A percentile compares a stretch with the other conserved stretches of the same genome.
phyloP scores from a whole-genome alignment of 2,329 filamentous ascomycete genomes.

The Calycina herbarum region DNA sequence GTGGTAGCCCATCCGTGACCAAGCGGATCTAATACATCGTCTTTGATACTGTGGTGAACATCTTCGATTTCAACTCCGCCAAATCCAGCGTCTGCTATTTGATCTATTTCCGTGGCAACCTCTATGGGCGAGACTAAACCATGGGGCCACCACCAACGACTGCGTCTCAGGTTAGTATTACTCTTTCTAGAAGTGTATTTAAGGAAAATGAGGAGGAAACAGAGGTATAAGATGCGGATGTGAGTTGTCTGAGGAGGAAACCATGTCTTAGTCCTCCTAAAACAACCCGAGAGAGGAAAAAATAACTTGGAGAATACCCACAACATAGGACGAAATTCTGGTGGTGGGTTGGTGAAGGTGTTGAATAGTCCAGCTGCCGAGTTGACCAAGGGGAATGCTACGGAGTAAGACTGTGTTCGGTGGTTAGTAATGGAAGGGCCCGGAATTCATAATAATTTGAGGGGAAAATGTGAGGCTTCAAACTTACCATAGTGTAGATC shows the following conservation, averaged over 20 bases:
- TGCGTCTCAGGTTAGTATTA: too few relatives aligned
- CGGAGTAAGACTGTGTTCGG: neutral
- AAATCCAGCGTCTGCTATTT: slow-evolving; percentile 12
- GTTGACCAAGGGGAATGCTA: slow-evolving; percentile 8
- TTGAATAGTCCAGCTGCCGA: slow-evolving; percentile 7
- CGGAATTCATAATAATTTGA: neutral
- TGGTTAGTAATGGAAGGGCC: neutral
- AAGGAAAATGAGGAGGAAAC: too few relatives aligned
- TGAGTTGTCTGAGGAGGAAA: too few relatives aligned
- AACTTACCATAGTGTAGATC: too few relatives aligned
- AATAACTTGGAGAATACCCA: too few relatives aligned
- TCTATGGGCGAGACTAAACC: slow-evolving; percentile 8
- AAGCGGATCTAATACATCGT: slow-evolving; percentile 6
- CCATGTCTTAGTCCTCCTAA: too few relatives aligned
- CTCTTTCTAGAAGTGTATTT: too few relatives aligned
- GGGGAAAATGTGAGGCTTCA: too few relatives aligned
- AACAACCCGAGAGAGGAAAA: too few relatives aligned
- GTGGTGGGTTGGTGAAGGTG: slow-evolving; percentile 1
- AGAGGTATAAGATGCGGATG: too few relatives aligned
- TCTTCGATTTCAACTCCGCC: slow-evolving; percentile 11
- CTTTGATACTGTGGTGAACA: slow-evolving; percentile 11
- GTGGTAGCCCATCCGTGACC: slow-evolving; percentile 13
- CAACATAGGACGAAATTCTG: slow-evolving; percentile 12
- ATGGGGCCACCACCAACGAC: slow-evolving; percentile 11
- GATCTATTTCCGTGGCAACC: slow-evolving; percentile 7